A percentile compares a stretch with the other conserved stretches of the same genome.
phyloP scores from a whole-genome alignment of 1,284 basidiomycete genomes.

The Kalmanozyma brasiliensis region DNA sequence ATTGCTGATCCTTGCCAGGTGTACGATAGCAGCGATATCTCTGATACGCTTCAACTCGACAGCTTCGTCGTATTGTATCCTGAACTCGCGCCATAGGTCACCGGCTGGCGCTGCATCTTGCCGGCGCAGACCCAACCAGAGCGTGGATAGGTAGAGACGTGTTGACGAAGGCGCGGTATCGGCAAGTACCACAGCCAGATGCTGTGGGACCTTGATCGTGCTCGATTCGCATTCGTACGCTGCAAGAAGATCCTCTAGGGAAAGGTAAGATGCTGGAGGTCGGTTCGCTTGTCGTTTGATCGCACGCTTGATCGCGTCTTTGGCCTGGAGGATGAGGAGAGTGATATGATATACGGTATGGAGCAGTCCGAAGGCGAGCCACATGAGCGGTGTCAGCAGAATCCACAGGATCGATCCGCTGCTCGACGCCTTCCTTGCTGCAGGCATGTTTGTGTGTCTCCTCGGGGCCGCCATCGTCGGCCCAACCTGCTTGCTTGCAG shows the following conservation, averaged over 20 bases:
- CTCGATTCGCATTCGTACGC: slow-evolving; percentile 2
- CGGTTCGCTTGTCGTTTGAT: neutral
- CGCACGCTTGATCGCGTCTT: neutral
- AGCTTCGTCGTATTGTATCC: slow-evolving; percentile 5
- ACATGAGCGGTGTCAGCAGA: slow-evolving; percentile 23
- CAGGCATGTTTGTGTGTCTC: neutral
- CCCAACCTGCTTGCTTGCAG: too few relatives aligned
- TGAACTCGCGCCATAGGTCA: slow-evolving; percentile 16
- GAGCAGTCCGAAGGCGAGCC: slow-evolving; percentile 24
- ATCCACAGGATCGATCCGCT: slow-evolving; percentile 2
- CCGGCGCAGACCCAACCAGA: slow-evolving; percentile 2
- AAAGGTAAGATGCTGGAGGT: slow-evolving; percentile 8
- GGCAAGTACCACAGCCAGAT: slow-evolving; percentile 30
- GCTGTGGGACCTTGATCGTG: slow-evolving; percentile 20
- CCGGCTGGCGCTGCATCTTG: neutral
- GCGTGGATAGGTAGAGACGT: slow-evolving; percentile 23
- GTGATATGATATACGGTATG: slow-evolving; percentile 28
- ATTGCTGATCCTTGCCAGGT: slow-evolving; percentile 28
- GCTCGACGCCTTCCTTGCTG: too few relatives aligned
- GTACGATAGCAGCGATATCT: slow-evolving; percentile 26
- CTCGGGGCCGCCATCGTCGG: too few relatives aligned
- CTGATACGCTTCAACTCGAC: slow-evolving; percentile 19
- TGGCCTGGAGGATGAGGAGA: neutral
- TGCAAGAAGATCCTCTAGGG: slow-evolving; percentile 13
- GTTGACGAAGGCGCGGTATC: slow-evolving; percentile 24